Evolutionary conservation across 1,284 basidiomycete genomes (phyloP), one percentile per base, ranked within the genome.

Genomic region (Neonothopanus nambi): DNA sequence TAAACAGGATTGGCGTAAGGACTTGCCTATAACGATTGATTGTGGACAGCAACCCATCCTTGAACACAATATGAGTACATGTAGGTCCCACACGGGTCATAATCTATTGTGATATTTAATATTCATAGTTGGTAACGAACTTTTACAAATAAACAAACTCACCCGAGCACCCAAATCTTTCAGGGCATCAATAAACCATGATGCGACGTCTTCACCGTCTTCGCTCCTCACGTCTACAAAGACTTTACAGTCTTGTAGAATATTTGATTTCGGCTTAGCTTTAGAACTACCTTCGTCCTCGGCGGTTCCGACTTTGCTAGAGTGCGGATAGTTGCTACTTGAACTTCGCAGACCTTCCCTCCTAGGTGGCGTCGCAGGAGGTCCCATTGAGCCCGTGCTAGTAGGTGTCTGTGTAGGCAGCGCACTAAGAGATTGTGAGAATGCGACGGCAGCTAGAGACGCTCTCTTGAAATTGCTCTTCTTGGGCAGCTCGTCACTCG

Each of bases 211-310:
- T 48, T 93, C 89, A 1, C 94, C 93, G 57, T 93, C 88, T 33
- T 89, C 87, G 2, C 90, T 94, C 59, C 84, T 76, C 18, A 97
- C 92, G 65, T 97, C 95, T 41, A 97, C 93, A 62, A 91, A 96
- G 5, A 95, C 87, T 1, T 83, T 81, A 48, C 94, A 95, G 11
- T 85, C 83, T 54, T 87, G 85, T 59, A 96, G 70, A 24, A 87
- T 74, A 48, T 57, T 73, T 68, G 37, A 65, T 56, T 35, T 54
- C 53, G 56, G 57, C 48, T 43, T 44, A 8, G 36, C 49, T 41
- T 58, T 51, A 30, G 33, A 36, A 12, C 24, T 46, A 23, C 30
- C 48, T 39, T 51, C 47, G n/a, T 33, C 47, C 21, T 35, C 24
- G 5, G 52, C 26, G 17, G n/a, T 20, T 26, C 42, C 52, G 24